Percentiles rank a stretch among this genome's conserved stretches.
Evolutionary conservation across 2,329 filamentous ascomycete genomes (phyloP).

Genomic region (Pseudogymnoascus sp.): DNA sequence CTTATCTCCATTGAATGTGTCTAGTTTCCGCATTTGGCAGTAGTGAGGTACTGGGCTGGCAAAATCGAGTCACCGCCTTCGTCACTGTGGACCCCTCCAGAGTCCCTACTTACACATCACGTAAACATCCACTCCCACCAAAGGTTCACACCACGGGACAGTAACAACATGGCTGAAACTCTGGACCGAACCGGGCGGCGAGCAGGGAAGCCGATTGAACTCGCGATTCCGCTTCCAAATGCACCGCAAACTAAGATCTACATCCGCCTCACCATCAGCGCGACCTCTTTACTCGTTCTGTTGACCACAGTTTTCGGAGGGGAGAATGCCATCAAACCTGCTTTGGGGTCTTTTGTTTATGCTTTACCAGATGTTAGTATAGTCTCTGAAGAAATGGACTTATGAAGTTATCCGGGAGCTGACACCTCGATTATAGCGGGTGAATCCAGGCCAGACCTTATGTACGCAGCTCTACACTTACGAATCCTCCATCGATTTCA

Average conservation of each 20-base stretch:
- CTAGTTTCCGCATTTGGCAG: neutral
- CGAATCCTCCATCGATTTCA: slow-evolving; percentile 76
- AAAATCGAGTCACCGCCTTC: slow-evolving; percentile 7
- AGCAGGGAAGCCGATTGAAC: slow-evolving; percentile 29
- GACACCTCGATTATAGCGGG: slow-evolving; percentile 21
- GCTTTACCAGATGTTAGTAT: slow-evolving; percentile 75
- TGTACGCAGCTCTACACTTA: slow-evolving; percentile 74
- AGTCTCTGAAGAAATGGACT: neutral
- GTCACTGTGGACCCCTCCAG: slow-evolving; percentile 2
- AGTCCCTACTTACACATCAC: neutral
- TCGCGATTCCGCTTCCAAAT: slow-evolving; percentile 55
- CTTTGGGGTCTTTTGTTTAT: slow-evolving; percentile 87
- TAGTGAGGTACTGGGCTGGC: neutral
- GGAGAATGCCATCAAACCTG: slow-evolving; percentile 42
- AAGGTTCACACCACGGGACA: neutral
- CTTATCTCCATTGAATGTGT: neutral
- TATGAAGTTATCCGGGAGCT: slow-evolving; percentile 7
- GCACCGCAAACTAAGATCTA: slow-evolving; percentile 56
- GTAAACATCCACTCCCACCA: neutral
- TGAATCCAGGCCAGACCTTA: slow-evolving; percentile 52
- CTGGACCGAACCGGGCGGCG: neutral
- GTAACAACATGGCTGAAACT: neutral
- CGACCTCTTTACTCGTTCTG: slow-evolving; percentile 54
- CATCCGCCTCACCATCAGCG: slow-evolving; percentile 51
- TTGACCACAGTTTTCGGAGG: slow-evolving; percentile 52